Conservation (phyloP, 106 monocot species). For the Phalaenopsis aphrodite region DNA sequence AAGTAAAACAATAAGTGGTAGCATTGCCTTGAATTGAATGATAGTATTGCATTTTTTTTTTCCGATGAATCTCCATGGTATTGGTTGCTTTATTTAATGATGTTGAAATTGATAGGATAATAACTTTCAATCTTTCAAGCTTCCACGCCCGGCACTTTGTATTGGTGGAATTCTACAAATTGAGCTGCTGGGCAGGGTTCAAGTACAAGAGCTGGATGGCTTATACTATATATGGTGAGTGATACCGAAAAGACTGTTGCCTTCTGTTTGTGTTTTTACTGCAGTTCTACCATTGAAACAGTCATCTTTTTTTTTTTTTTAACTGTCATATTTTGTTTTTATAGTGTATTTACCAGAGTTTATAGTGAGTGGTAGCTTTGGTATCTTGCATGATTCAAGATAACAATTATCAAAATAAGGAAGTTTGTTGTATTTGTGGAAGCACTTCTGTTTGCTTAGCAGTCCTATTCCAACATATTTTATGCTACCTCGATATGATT, state of each 20-base stretch:
- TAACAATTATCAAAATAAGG: too few relatives aligned
- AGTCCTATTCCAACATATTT: too few relatives aligned
- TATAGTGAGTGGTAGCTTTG: too few relatives aligned
- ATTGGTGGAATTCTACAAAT: slow-evolving; percentile 75
- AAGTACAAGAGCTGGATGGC: slow-evolving; percentile 50
- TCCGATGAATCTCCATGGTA: background rate
- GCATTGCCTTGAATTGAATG: background rate
- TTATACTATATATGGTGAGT: slow-evolving; percentile 74
- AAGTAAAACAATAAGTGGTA: background rate
- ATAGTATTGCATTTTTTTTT: background rate
- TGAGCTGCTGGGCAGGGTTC: slow-evolving; percentile 79
- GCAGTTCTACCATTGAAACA: background rate
- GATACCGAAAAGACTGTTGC: background rate
- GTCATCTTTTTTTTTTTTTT: background rate
- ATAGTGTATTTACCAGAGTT: background rate
- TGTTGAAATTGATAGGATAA: slow-evolving; percentile 41
- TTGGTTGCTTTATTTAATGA: background rate
- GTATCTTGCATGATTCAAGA: too few relatives aligned
- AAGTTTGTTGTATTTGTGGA: too few relatives aligned
- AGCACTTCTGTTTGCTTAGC: too few relatives aligned
- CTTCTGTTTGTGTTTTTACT: background rate
- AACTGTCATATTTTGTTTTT: background rate
- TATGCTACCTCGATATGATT: too few relatives aligned
- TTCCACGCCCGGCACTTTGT: slow-evolving; percentile 74
- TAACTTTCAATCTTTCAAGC: slow-evolving; percentile 67